Conservation (phyloP, 176 grass and related monocot genomes). For the Lolium perenne region DNA sequence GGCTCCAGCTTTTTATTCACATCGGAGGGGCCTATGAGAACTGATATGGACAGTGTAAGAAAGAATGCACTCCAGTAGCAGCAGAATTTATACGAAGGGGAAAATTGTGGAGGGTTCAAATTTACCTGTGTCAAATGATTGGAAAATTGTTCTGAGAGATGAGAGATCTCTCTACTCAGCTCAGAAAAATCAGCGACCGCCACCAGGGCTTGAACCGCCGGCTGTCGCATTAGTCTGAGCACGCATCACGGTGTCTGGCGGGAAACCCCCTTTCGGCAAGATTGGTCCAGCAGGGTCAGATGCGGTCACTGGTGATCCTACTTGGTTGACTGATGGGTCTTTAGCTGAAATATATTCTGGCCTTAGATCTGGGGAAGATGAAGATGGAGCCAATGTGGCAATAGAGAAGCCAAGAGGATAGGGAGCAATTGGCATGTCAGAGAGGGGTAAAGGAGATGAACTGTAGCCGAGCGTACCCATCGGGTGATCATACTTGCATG, state of each 20-base stretch:
- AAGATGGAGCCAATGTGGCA: slow-evolving; percentile 62
- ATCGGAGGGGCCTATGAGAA: slow-evolving; percentile 54
- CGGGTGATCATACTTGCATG: slow-evolving; percentile 84
- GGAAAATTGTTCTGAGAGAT: slow-evolving; percentile 58
- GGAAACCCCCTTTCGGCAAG: slow-evolving; percentile 55
- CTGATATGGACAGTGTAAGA: slow-evolving; percentile 38
- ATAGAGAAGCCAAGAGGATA: slow-evolving; percentile 64
- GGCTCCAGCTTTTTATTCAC: slow-evolving; percentile 69
- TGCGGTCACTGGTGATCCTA: slow-evolving; percentile 48
- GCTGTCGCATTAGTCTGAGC: slow-evolving; percentile 57
- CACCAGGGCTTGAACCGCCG: slow-evolving; percentile 51
- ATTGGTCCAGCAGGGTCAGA: slow-evolving; percentile 52
- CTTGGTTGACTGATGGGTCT: slow-evolving; percentile 55
- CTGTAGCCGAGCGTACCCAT: slow-evolving; percentile 74
- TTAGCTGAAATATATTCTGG: slow-evolving; percentile 65
- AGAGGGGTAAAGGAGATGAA: slow-evolving; percentile 63
- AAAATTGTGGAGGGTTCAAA: slow-evolving; percentile 7
- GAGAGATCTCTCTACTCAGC: slow-evolving; percentile 48
- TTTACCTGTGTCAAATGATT: slow-evolving; percentile 61
- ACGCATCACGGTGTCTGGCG: slow-evolving; percentile 47
- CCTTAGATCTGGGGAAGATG: slow-evolving; percentile 63
- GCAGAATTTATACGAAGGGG: not conserved
- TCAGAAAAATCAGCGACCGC: slow-evolving; percentile 56
- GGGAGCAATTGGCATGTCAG: slow-evolving; percentile 70
- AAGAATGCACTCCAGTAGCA: not conserved